phyloP scores from a whole-genome alignment of 148 eudicot species.

The Spergularia bocconei region DNA sequence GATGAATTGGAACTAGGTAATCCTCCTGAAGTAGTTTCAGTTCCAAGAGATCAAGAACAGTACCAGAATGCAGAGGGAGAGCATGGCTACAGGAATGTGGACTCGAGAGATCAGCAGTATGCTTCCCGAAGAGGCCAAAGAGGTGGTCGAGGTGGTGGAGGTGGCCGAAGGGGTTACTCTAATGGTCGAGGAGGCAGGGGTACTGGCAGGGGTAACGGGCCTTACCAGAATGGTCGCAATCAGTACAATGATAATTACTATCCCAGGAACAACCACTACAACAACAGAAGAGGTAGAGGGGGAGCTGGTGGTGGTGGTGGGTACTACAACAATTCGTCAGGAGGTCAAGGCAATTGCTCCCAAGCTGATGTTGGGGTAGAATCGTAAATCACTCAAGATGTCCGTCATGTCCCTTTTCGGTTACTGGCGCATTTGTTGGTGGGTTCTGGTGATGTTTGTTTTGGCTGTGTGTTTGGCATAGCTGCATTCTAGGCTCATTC shows the following conservation, averaged over 20 bases:
- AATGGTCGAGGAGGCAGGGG: conserved; percentile 85
- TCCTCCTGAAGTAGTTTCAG: conserved; percentile 34
- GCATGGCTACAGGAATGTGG: conserved; percentile 28
- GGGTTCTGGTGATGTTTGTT: conserved; percentile 19
- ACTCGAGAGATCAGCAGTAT: conserved; percentile 43
- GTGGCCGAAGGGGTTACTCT: conserved; percentile 59
- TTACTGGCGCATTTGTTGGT: conserved; percentile 12
- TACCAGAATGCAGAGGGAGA: conserved; percentile 28
- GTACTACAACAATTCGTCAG: conserved; percentile 36
- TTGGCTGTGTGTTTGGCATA: conserved; percentile 1
- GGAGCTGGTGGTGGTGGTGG: conserved; percentile 30
- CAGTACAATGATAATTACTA: conserved; percentile 63
- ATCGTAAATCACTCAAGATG: conserved; percentile 23
- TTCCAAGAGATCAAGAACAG: conserved; percentile 34
- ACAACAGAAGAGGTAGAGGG: conserved; percentile 40
- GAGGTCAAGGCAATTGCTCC: conserved; percentile 33
- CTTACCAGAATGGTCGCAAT: conserved; percentile 67
- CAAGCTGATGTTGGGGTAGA: conserved; percentile 32
- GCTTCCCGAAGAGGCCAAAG: conserved; percentile 42
- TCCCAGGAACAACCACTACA: conserved; percentile 46
- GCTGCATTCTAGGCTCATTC: conserved; percentile 18
- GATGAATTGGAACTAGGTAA: conserved; percentile 40
- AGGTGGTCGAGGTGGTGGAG: conserved; percentile 53
- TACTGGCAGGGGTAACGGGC: conserved; percentile 53
- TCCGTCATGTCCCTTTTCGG: neutral